Percentiles rank a stretch among this genome's conserved stretches.
Conservation (phyloP, 2,329 filamentous ascomycete species). For the Hypoxylon sp. region DNA sequence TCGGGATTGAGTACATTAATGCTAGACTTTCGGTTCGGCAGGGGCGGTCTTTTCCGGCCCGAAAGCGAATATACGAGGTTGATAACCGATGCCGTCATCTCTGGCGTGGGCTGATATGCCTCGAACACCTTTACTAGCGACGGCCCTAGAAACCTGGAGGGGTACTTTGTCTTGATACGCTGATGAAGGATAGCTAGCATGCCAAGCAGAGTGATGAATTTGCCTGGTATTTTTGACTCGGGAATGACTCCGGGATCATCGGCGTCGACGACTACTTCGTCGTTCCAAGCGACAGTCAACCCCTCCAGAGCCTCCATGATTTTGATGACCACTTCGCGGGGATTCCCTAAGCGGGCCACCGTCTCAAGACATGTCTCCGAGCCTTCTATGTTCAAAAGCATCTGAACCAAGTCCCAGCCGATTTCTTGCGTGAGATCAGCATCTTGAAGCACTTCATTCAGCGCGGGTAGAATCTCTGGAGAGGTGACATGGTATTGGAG, state of each 20-base stretch:
- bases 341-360: conserved; percentile 82
- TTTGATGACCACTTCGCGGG: conserved; percentile 84
- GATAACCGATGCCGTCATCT: conserved; percentile 77
- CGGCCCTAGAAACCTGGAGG: conserved; percentile 82
- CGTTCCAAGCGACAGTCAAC: conserved; percentile 62
- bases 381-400: conserved; percentile 75
- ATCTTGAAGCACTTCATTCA: conserved; percentile 78
- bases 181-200: conserved; percentile 80
- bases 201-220: conserved; percentile 77
- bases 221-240: conserved; percentile 53
- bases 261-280: conserved; percentile 58
- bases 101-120: conserved; percentile 74
- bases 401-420: conserved; percentile 85
- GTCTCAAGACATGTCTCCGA: conserved; percentile 80
- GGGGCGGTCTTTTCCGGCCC: conserved; percentile 73
- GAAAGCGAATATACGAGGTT: conserved; percentile 78
- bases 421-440: conserved; percentile 78
- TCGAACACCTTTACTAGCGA: conserved; percentile 79
- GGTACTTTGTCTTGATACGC: conserved; percentile 81
- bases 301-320: conserved; percentile 78
- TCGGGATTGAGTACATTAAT: conserved; percentile 67
- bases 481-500: conserved; percentile 77
- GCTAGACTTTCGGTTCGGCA: conserved; percentile 71
- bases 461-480: conserved; percentile 73
- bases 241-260: conserved; percentile 56